A percentile compares a stretch with the other conserved stretches of the same genome.
These are phyloP conservation scores for Kockovaella imperatae DNA, from an alignment of 768 basidiomycete genomes.

Conservation along the genomic window DNA sequence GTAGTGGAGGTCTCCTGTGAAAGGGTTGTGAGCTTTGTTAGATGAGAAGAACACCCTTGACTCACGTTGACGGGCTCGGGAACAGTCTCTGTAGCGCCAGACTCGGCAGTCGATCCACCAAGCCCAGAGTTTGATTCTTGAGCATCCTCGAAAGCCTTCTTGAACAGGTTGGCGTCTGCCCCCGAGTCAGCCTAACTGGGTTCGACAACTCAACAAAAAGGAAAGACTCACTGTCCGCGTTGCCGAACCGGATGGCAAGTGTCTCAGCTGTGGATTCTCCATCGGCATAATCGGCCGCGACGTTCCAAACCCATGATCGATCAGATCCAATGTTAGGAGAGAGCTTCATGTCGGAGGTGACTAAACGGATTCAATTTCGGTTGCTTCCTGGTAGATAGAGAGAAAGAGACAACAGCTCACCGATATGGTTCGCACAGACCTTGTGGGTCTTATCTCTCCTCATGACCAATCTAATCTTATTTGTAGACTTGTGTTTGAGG, in stretches of 20 bases:
- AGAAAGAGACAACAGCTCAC: slow-evolving; percentile 49
- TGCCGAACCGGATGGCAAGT: slow-evolving; percentile 95
- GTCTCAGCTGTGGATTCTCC: slow-evolving; percentile 84
- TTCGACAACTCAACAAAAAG: neutral
- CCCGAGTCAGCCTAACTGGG: neutral
- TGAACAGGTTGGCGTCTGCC: slow-evolving; percentile 77
- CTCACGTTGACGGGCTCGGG: slow-evolving; percentile 21
- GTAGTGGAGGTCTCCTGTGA: slow-evolving; percentile 24
- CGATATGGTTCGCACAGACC: slow-evolving; percentile 95
- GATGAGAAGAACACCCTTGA: neutral
- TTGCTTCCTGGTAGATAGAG: neutral
- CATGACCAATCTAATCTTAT: slow-evolving; percentile 95
- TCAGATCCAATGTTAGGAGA: slow-evolving; percentile 98
- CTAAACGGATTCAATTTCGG: slow-evolving; percentile 47
- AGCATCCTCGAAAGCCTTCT: slow-evolving; percentile 76
- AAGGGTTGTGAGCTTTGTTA: neutral
- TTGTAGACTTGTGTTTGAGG: slow-evolving; percentile 76
- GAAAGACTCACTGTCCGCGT: slow-evolving; percentile 72
- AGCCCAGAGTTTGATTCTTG: slow-evolving; percentile 49
- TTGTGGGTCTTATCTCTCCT: slow-evolving; percentile 99
- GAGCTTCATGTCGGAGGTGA: slow-evolving; percentile 80
- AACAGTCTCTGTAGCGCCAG: neutral
- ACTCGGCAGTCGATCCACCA: slow-evolving; percentile 1
- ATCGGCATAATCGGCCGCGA: slow-evolving; percentile 89
- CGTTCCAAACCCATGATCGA: slow-evolving; percentile 99